A percentile compares a stretch with the other conserved stretches of the same genome.
Conservation (phyloP, 345 rosid species). For the Eucalyptus shirleyi region DNA sequence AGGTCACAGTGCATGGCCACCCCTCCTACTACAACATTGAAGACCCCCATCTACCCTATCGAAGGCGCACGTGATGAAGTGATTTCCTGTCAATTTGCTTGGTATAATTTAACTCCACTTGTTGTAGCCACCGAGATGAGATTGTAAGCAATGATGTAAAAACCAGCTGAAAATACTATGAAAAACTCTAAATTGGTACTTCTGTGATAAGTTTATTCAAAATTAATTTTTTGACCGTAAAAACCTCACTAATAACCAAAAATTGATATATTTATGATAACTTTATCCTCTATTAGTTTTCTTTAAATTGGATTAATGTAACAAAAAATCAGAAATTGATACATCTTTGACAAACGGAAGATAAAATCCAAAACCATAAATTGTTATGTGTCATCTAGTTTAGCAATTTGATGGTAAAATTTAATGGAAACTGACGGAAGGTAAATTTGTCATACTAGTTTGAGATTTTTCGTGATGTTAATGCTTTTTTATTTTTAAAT, state of each 20-base stretch:
- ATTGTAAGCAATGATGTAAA: neutral
- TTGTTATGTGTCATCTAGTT: fast-evolving
- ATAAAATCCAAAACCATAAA: neutral
- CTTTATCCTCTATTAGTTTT: neutral
- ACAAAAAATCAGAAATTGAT: neutral
- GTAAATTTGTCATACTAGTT: no score
- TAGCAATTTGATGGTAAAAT: no score
- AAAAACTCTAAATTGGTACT: no score
- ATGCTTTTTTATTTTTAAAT: neutral
- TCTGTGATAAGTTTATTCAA: no score
- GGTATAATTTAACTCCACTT: neutral
- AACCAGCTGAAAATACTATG: neutral
- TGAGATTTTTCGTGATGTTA: neutral
- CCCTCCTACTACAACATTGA: neutral
- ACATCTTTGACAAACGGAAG: neutral
- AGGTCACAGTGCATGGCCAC: neutral
- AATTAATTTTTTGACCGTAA: no score
- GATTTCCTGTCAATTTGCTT: neutral
- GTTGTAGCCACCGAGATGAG: neutral
- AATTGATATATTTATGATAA: neutral
- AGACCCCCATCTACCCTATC: neutral
- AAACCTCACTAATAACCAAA: neutral
- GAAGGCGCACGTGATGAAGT: neutral
- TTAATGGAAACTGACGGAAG: fast-evolving
- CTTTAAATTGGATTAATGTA: no score